A percentile compares a stretch with the other conserved stretches of the same genome.
Conservation (phyloP, 2,329 filamentous ascomycete species). For the Didymella pinodella region DNA sequence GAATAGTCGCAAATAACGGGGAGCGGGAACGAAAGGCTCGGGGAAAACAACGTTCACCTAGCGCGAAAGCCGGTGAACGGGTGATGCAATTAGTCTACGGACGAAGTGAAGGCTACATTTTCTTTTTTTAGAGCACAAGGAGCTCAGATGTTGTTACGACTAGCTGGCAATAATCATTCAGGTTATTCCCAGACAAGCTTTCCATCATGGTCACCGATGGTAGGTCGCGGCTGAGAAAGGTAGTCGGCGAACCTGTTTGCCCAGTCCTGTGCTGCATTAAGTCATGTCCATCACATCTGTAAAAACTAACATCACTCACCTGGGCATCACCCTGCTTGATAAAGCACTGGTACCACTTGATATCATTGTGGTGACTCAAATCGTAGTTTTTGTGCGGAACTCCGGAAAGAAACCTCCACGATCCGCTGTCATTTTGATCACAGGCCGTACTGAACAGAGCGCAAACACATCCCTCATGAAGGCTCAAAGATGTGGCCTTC, state of each 20-base stretch:
- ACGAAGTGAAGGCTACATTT: background rate
- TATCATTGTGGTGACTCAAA: background rate
- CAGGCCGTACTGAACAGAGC: background rate
- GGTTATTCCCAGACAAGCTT: background rate
- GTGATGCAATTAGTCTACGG: background rate
- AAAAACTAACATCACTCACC: background rate
- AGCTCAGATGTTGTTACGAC: no score
- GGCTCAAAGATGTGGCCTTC: background rate
- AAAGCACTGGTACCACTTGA: background rate
- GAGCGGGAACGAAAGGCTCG: background rate
- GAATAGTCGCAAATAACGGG: background rate
- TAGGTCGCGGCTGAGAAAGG: background rate
- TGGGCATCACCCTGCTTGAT: background rate
- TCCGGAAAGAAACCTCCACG: background rate
- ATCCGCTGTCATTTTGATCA: background rate
- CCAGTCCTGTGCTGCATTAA: background rate
- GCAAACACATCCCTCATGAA: background rate
- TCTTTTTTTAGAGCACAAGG: background rate
- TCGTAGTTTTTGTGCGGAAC: background rate
- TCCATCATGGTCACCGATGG: background rate
- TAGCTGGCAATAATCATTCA: background rate
- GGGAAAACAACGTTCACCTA: background rate
- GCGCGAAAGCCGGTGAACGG: background rate
- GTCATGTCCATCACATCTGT: background rate
- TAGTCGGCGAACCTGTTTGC: background rate